These are phyloP conservation scores for Leccinum pellstonianum DNA, from an alignment of 768 basidiomycete species.

Conservation along the genomic window DNA sequence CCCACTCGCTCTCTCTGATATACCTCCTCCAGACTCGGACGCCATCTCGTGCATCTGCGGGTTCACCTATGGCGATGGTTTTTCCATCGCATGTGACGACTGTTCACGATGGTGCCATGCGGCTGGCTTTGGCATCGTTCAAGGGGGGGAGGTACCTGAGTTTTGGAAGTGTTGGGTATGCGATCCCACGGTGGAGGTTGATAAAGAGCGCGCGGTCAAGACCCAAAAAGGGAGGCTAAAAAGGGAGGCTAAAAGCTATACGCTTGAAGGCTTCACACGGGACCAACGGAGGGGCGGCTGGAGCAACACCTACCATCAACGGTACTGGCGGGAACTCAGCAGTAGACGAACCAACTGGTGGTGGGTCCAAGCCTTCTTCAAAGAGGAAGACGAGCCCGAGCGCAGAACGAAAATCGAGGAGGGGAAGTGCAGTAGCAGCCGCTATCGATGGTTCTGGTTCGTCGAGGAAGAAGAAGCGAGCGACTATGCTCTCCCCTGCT, in stretches of 20 bases:
- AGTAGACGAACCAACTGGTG: constrained; percentile 18
- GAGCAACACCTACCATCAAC: constrained; percentile 19
- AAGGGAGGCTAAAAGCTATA: constrained; percentile 37
- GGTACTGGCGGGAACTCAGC: constrained; percentile 12
- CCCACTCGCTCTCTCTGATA: constrained; percentile 15
- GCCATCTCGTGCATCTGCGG: constrained; percentile 74
- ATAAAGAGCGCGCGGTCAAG: constrained; percentile 47
- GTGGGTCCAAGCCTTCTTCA: constrained; percentile 26
- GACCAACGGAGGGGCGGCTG: constrained; percentile 18
- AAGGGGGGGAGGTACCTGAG: constrained; percentile 59
- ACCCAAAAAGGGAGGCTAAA: constrained; percentile 45
- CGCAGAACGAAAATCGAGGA: constrained; percentile 39
- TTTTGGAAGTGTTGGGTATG: constrained; percentile 78
- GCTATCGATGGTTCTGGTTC: constrained; percentile 34
- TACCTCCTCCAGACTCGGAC: constrained; percentile 40
- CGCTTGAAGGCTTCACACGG: constrained; percentile 29
- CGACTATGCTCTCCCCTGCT: constrained; percentile 34
- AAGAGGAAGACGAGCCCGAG: constrained; percentile 39
- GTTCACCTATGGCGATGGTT: constrained; percentile 74
- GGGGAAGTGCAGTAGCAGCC: constrained; percentile 35
- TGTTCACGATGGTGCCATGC: constrained; percentile 86
- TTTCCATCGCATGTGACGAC: constrained; percentile 80
- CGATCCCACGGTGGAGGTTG: constrained; percentile 43
- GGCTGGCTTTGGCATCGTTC: constrained; percentile 67
- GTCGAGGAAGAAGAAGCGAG: constrained; percentile 38